Conservation (phyloP, 1,284 basidiomycete genomes). For the Laetiporus sulphureus region DNA sequence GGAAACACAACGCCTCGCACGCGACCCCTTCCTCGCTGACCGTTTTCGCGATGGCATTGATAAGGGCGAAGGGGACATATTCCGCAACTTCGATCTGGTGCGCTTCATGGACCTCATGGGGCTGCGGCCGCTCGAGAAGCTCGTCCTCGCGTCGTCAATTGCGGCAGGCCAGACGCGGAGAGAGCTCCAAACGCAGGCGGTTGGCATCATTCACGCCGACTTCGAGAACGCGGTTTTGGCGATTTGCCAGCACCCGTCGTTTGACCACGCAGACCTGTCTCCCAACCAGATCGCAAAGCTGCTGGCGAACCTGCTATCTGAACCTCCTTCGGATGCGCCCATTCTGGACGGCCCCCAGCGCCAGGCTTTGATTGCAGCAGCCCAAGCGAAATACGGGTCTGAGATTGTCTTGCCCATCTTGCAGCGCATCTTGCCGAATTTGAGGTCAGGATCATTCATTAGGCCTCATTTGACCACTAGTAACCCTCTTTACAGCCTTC, state of each 20-base stretch:
- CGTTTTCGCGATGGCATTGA: slow-evolving; percentile 83
- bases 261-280: slow-evolving; percentile 74
- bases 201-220: slow-evolving; percentile 59
- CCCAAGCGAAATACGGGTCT: slow-evolving; percentile 67
- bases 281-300: slow-evolving; percentile 72
- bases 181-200: slow-evolving; percentile 66
- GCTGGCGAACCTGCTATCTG: slow-evolving; percentile 72
- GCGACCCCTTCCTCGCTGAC: slow-evolving; percentile 81
- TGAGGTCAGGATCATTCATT: slow-evolving; percentile 43
- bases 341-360: slow-evolving; percentile 64
- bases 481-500: slow-evolving; percentile 39
- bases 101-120: slow-evolving; percentile 75
- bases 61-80: slow-evolving; percentile 75
- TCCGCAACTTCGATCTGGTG: slow-evolving; percentile 73
- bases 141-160: slow-evolving; percentile 72
- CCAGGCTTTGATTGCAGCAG: slow-evolving; percentile 64
- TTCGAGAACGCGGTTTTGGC: slow-evolving; percentile 72
- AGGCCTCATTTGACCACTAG: slow-evolving; percentile 10
- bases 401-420: slow-evolving; percentile 47
- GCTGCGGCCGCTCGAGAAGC: slow-evolving; percentile 70
- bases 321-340: slow-evolving; percentile 57
- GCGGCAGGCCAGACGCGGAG: slow-evolving; percentile 61
- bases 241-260: slow-evolving; percentile 68
- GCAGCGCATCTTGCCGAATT: slow-evolving; percentile 49
- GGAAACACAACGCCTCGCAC: slow-evolving; percentile 79